Conservation (phyloP, 768 basidiomycete genomes). For the Trametes elegans region DNA sequence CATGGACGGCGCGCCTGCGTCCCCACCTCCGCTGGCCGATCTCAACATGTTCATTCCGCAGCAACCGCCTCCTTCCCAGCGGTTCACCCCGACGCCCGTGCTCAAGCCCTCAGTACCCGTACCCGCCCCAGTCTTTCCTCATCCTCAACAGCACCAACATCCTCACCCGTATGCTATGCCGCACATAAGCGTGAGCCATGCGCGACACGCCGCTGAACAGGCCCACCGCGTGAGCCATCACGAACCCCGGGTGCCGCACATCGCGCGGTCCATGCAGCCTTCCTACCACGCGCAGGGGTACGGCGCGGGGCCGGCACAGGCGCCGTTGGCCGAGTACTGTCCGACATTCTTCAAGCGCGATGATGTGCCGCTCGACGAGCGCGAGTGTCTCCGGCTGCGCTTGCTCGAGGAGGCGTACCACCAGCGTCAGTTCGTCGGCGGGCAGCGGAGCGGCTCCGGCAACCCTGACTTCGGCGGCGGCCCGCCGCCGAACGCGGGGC, state of each 20-base stretch:
- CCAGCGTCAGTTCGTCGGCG: neutral
- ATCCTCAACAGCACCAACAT: neutral
- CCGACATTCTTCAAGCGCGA: constrained; percentile 12
- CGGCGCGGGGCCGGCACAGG: neutral
- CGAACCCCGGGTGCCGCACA: neutral
- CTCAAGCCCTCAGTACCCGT: constrained; percentile 4
- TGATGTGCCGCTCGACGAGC: constrained; percentile 2
- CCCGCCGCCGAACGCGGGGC: neutral
- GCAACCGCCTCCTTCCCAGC: constrained; percentile 1
- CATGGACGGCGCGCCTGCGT: constrained; percentile 19
- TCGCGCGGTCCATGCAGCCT: neutral
- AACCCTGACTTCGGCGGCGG: neutral
- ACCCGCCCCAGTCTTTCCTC: neutral
- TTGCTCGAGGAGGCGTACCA: constrained; percentile 15
- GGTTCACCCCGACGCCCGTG: neutral
- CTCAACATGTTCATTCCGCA: constrained; percentile 12
- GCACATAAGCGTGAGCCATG: neutral
- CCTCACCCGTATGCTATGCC: neutral
- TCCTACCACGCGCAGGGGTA: neutral
- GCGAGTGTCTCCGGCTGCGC: constrained; percentile 17
- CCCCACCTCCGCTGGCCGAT: constrained; percentile 13
- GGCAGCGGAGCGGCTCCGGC: neutral
- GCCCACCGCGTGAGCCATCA: too few species aligned
- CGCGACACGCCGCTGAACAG: neutral
- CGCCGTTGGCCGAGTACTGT: constrained; percentile 8